Conservation (phyloP, 352 stramenopile genomes). For the Pythium brachiatum region DNA sequence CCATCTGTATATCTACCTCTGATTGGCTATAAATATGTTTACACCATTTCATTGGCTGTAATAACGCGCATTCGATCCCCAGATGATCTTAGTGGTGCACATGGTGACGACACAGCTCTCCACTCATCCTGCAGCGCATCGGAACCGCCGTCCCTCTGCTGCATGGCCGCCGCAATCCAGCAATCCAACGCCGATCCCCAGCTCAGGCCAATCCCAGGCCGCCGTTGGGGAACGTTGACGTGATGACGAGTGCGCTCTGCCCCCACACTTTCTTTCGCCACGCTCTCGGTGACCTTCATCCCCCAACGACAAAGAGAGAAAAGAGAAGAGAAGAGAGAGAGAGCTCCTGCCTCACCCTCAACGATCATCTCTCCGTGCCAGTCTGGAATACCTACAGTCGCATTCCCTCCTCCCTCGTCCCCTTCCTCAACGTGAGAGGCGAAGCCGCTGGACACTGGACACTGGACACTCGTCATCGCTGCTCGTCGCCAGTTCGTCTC, state of each 20-base stretch:
- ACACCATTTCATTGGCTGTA: conserved; percentile 3
- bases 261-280: not conserved
- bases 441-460: not conserved
- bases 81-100: conserved; percentile 27
- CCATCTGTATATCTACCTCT: not conserved
- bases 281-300: not conserved
- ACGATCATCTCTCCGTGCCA: not conserved
- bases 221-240: not conserved
- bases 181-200: not conserved
- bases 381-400: too few species aligned
- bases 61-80: not conserved
- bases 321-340: too few species aligned
- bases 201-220: not conserved
- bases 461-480: not conserved
- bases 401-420: not conserved
- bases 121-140: conserved; percentile 10
- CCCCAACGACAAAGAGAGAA: too few species aligned
- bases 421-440: not conserved
- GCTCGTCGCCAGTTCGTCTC: too few species aligned
- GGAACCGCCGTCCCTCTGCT: conserved; percentile 11
- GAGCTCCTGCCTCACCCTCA: not conserved
- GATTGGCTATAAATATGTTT: conserved; percentile 11
- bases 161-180: not conserved
- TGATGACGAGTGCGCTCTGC: conserved; percentile 22
- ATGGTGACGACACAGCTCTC: conserved; percentile 27